phyloP scores from a whole-genome alignment of 2,329 filamentous ascomycete genomes.

The Mycosphaerella sp. region DNA sequence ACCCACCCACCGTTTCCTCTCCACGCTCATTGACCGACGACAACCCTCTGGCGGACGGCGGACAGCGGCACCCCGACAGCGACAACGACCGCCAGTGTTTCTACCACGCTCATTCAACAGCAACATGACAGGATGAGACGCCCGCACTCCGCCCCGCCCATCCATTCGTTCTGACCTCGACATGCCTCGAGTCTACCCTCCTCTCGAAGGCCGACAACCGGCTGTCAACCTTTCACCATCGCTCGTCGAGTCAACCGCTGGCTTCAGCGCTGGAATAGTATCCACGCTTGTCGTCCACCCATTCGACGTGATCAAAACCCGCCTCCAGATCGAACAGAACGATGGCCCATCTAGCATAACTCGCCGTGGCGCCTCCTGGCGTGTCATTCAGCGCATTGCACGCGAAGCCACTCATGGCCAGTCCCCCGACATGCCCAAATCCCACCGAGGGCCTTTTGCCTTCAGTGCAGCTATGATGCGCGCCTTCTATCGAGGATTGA shows the following conservation, averaged over 20 bases:
- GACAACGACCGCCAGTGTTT: background rate
- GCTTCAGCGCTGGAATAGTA: constrained; percentile 79
- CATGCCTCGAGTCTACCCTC: constrained; percentile 48
- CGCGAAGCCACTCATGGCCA: constrained; percentile 23
- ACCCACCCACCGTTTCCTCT: background rate
- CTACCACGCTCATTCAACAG: background rate
- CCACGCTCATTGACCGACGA: background rate
- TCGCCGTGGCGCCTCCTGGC: constrained; percentile 25
- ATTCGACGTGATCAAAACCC: constrained; percentile 92
- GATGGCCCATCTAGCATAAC: constrained; percentile 1
- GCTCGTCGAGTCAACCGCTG: constrained; percentile 79
- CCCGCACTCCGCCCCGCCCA: background rate
- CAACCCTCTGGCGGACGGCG: background rate
- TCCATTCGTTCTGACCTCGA: constrained; percentile 6
- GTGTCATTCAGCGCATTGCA: constrained; percentile 28
- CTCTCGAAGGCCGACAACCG: constrained; percentile 40
- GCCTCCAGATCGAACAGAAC: constrained; percentile 58
- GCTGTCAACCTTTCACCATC: constrained; percentile 63
- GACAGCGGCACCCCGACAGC: background rate
- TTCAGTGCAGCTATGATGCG: constrained; percentile 19
- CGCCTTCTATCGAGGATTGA: constrained; percentile 81
- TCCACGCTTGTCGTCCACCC: constrained; percentile 86
- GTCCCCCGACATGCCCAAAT: constrained; percentile 7
- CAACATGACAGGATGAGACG: constrained; percentile 8
- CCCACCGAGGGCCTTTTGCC: constrained; percentile 2